These are phyloP conservation scores for Aspergillus novoparasiticus DNA, from an alignment of 2,329 filamentous ascomycete genomes.

Conservation along the genomic window DNA sequence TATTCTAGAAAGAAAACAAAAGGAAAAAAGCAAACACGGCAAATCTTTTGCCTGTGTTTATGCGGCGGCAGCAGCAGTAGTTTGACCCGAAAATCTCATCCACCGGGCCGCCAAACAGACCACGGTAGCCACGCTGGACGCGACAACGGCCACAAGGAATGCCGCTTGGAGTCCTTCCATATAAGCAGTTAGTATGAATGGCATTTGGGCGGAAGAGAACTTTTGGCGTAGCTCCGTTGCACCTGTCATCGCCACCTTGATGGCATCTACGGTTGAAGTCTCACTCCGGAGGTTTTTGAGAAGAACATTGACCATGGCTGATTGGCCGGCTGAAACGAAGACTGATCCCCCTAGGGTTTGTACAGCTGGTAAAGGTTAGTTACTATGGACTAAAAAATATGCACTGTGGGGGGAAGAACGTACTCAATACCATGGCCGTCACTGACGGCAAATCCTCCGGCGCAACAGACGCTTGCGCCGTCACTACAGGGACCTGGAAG, in stretches of 20 bases:
- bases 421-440: constrained; percentile 20
- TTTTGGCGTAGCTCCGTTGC: constrained; percentile 30
- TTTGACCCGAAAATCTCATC: not conserved
- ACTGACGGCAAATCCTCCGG: constrained; percentile 30
- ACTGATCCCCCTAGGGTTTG: constrained; percentile 35
- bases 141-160: constrained; percentile 18
- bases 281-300: constrained; percentile 18
- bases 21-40: too few relatives aligned
- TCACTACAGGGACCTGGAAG: constrained; percentile 29
- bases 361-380: constrained; percentile 21
- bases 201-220: constrained; percentile 25
- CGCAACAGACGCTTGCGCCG: constrained; percentile 25
- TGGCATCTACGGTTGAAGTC: constrained; percentile 19
- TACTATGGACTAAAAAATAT: not conserved
- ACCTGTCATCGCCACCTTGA: constrained; percentile 12
- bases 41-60: not conserved
- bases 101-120: not conserved
- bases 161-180: constrained; percentile 31
- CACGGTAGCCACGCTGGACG: not conserved
- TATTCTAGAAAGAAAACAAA: too few relatives aligned
- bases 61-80: too few relatives aligned
- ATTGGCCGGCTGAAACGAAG: constrained; percentile 31
- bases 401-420: not conserved
- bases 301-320: constrained; percentile 34
- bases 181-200: constrained; percentile 31